Evolutionary conservation across 1,284 basidiomycete genomes (phyloP), one percentile per base, ranked within the genome.

Genomic region (Boletus mariae): DNA sequence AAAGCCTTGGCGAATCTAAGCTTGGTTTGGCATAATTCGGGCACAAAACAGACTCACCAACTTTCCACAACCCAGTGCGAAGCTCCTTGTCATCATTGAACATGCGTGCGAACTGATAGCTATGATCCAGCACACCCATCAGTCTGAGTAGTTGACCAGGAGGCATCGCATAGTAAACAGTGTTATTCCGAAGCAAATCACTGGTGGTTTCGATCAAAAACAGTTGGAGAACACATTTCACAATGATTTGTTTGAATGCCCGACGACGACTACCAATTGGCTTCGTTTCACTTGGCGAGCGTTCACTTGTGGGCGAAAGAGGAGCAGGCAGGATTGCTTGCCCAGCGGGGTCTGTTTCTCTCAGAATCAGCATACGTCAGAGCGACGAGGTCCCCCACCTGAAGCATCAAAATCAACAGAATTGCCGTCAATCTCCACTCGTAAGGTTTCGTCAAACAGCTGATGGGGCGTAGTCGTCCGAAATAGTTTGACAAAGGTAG

Each of bases 81-180:
- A 99, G 80, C 47, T 98, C 95, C 74, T 98, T 98, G 73, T 99
- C 94, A 47, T 97, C 96, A 66, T 99, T 99, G 78, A 99, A 99
- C 70, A 87, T 87, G 54, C 94, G 84, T 12, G 96, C 96, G 65
- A 99, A 99, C 63, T 93, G 90, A 75, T 99, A 99, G 62, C 91
- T 94, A 65, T 97, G 94, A 69, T 98, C 94, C 52, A 99, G 80
- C 15, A 96, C 92, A 29, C 87, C 86, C 87, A 97, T 97, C 68
- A 99, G 80, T 43, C 92, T 85, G 58, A 99, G 76, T 11, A 99
- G 76, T 65, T 98, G 93, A 54, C 92, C 86, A 0, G 96, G 92
- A 29, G 97, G 97, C 63, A 99, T 99, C 4, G 91, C 92, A 49
- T 80, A 82, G 75, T 99, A 99, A 47, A 99, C 92, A 48, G 90